Conservation (phyloP, 345 rosid genomes). For the Rhodamnia rubescens region DNA sequence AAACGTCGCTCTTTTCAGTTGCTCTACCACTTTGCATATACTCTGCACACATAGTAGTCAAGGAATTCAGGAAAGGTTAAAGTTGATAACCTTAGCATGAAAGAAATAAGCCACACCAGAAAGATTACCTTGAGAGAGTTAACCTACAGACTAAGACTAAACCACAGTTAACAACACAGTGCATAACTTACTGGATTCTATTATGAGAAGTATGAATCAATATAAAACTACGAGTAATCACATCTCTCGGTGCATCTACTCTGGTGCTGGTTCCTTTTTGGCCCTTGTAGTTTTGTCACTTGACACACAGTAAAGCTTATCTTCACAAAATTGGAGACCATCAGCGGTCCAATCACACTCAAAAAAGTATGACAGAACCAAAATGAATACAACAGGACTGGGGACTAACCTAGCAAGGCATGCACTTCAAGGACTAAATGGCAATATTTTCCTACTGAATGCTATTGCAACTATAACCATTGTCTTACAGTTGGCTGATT, state of each 20-base stretch:
- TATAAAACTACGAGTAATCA: neutral
- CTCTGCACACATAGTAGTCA: slow-evolving; percentile 35
- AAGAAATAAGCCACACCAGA: neutral
- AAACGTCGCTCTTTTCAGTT: slow-evolving; percentile 95
- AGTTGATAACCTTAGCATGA: neutral
- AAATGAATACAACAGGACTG: neutral
- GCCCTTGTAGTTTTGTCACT: neutral
- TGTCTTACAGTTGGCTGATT: neutral
- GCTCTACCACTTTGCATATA: slow-evolving; percentile 99
- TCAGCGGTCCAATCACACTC: neutral
- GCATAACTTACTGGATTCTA: neutral
- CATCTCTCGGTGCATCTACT: neutral
- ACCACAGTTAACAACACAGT: neutral
- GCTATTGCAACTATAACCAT: neutral
- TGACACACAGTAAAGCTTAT: neutral
- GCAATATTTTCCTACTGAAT: neutral
- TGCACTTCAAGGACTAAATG: neutral
- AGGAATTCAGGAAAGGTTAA: neutral
- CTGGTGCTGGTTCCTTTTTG: neutral
- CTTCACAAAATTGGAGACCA: neutral
- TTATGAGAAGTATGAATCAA: neutral
- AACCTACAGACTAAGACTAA: neutral
- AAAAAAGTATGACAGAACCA: neutral
- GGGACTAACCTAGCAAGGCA: neutral
- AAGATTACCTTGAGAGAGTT: neutral